Conservation (phyloP, 2,329 filamentous ascomycete species). For the Aspergillus unguis region DNA sequence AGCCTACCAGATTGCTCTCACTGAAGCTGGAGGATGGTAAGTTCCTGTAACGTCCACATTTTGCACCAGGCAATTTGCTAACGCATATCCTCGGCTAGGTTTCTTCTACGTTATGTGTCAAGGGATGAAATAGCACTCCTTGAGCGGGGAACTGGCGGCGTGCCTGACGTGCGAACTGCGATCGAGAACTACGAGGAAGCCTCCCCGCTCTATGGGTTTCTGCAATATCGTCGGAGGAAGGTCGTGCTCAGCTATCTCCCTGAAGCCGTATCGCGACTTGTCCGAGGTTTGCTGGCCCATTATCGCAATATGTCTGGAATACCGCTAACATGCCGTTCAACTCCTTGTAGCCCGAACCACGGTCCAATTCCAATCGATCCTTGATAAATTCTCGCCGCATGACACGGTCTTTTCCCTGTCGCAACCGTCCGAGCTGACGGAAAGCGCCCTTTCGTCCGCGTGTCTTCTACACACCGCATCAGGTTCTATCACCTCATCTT, state of each 20-base stretch:
- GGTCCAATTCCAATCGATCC: constrained; percentile 61
- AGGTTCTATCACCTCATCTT: constrained; percentile 79
- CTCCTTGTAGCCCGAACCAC: constrained; percentile 68
- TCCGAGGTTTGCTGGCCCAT: constrained; percentile 70
- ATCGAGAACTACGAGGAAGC: constrained; percentile 77
- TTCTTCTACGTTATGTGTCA: constrained; percentile 84
- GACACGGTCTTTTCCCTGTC: constrained; percentile 79
- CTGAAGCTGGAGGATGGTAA: constrained; percentile 92
- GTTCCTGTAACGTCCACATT: constrained; percentile 32
- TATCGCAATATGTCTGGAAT: background rate
- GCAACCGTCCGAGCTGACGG: constrained; percentile 73
- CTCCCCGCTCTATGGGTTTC: constrained; percentile 86
- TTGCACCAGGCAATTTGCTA: background rate
- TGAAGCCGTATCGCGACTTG: constrained; percentile 80
- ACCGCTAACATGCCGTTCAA: constrained; percentile 13
- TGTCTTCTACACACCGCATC: constrained; percentile 87
- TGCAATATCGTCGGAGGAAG: constrained; percentile 84
- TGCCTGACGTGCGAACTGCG: constrained; percentile 75
- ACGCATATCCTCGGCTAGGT: constrained; percentile 56
- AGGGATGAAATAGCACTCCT: constrained; percentile 84
- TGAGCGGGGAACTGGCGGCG: constrained; percentile 72
- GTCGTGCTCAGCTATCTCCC: constrained; percentile 91
- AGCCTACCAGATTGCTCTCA: constrained; percentile 74
- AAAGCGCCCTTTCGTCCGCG: constrained; percentile 80
- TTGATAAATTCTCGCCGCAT: constrained; percentile 73